Evolutionary conservation across 768 basidiomycete species (phyloP), one percentile per base, ranked within the genome.

Genomic region (Crepidotus variabilis): DNA sequence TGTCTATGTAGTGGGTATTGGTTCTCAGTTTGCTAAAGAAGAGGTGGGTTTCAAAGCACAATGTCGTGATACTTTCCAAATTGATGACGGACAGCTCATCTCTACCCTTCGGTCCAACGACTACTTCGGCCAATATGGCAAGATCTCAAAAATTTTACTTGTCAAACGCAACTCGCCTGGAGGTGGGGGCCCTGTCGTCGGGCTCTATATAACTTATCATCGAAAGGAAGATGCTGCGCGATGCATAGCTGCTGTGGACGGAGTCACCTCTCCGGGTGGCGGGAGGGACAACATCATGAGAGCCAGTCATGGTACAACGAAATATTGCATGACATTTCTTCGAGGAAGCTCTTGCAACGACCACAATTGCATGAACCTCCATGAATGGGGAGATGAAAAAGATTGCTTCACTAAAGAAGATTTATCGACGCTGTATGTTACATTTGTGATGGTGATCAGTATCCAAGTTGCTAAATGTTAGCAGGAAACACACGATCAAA

Each of bases 341-440:
- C 89, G 95, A 43, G 86, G 92, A 18, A 80, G 83, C 34, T 79
- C 80, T 57, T 99, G 97, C 71, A 81, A 86, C 56, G 93, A 93
- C 65, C 88, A 90, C 63, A 86, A 83, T 61, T 99, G 97, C 72
- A 88, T 95, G 86, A 90, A 92, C 69, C 75, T 95, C 46, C 97
- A 99, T 68, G 97, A 98, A 69, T 97, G 94, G 92, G 97, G 95
- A 33, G 97, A 98, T 59, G 96, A 98, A 72, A 90, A 93, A 55
- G 97, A 99, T 70, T 95, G 92, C 65, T 95, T 97, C 68, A 94
- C 95, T 0, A 95, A 95, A 73, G 94, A 98, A 69, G 96, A 98
- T 71, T 76, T 96, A 56, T 89, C 93, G 22, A 96, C 94, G 0
- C 73, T 95, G 94, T 96, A 67, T 48, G 77, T 70, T 52, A 60